These are phyloP conservation scores for Tagetes patula DNA, from an alignment of 129 eudicot species.

Conservation along the genomic window DNA sequence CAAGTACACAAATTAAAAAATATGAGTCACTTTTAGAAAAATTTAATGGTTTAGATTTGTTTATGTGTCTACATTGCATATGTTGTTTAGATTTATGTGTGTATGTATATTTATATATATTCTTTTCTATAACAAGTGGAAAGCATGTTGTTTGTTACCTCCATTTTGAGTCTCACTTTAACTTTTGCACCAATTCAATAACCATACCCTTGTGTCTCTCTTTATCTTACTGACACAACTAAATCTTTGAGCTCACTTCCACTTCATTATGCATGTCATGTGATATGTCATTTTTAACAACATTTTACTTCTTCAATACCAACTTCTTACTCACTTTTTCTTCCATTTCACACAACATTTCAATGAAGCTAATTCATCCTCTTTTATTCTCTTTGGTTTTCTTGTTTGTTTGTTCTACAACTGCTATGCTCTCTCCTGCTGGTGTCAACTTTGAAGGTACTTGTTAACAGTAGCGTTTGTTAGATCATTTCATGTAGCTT, in stretches of 20 bases:
- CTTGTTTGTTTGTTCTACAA: constrained; percentile 40
- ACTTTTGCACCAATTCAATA: constrained; percentile 34
- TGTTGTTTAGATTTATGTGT: too few species aligned
- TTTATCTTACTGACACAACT: constrained; percentile 43
- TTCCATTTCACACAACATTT: constrained; percentile 8
- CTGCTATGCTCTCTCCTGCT: constrained; percentile 72
- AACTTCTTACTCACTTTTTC: constrained; percentile 17
- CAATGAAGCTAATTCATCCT: constrained; percentile 32
- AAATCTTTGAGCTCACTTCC: constrained; percentile 35
- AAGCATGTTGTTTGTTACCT: constrained; percentile 44
- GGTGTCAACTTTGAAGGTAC: constrained; percentile 95
- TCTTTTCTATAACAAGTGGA: constrained; percentile 43
- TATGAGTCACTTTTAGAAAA: too few species aligned
- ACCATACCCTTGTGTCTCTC: constrained; percentile 21
- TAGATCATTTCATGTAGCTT: too few species aligned
- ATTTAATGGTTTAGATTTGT: too few species aligned
- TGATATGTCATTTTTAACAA: constrained; percentile 22
- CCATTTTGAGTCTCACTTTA: constrained; percentile 34
- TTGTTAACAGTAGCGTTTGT: too few species aligned
- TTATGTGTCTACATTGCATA: too few species aligned
- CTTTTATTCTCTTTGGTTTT: constrained; percentile 41
- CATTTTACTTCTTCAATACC: constrained; percentile 22
- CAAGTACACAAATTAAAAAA: too few species aligned
- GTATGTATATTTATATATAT: constrained; percentile 18
- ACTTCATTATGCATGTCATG: constrained; percentile 16